Evolutionary conservation across 495 filamentous ascomycete species (phyloP).

Genomic region (Cryomyces minteri): DNA sequence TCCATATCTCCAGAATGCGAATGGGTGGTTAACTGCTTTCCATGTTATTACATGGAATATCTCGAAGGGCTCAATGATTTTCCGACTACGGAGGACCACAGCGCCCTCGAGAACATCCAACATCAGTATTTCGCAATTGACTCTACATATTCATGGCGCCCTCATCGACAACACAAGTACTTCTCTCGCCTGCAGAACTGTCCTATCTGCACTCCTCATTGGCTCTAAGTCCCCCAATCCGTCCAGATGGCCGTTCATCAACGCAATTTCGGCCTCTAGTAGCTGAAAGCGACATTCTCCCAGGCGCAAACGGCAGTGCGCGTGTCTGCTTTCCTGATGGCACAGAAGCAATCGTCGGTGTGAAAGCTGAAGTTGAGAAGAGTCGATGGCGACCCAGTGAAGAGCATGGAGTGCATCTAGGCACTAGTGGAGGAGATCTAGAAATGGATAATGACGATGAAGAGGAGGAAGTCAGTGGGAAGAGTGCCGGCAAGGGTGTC

Average conservation of each 20-base stretch:
- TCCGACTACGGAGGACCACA: no score
- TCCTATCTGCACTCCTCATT: slow-evolving; percentile 90
- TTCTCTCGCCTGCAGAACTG: slow-evolving; percentile 84
- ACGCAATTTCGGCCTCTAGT: slow-evolving; percentile 79
- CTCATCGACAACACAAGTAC: slow-evolving; percentile 14
- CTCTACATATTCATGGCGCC: slow-evolving; percentile 11
- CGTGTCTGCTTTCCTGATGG: slow-evolving; percentile 89
- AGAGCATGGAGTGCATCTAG: neutral
- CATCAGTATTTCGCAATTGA: no score
- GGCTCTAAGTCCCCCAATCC: slow-evolving; percentile 54
- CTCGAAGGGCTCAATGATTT: no score
- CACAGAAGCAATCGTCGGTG: slow-evolving; percentile 83
- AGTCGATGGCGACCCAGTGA: slow-evolving; percentile 17
- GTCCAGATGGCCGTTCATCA: slow-evolving; percentile 67
- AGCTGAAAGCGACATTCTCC: slow-evolving; percentile 79
- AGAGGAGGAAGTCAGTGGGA: slow-evolving; percentile 11
- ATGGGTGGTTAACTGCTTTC: no score
- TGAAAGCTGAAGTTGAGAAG: slow-evolving; percentile 83
- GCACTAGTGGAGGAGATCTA: slow-evolving; percentile 12
- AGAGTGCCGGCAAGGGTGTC: slow-evolving; percentile 12
- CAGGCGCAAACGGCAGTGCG: slow-evolving; percentile 78
- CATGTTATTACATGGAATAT: no score
- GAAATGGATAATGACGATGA: slow-evolving; percentile 6
- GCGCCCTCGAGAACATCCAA: no score
- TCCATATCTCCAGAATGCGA: no score